Conservation (phyloP, 345 rosid genomes). For the Citrus maxima region DNA sequence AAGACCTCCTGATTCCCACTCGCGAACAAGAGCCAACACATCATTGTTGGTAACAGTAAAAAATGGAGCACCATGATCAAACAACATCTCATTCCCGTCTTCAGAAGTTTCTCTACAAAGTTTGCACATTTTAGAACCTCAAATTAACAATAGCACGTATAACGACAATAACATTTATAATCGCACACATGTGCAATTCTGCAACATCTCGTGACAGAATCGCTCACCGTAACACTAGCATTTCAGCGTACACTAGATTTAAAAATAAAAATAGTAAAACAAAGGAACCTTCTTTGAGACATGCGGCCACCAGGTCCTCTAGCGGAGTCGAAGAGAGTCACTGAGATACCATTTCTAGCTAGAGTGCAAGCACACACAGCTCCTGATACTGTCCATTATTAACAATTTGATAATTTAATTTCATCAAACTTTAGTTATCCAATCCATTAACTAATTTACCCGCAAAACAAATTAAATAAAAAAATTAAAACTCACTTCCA, state of each 20-base stretch:
- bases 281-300: slow-evolving; percentile 77
- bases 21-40: slow-evolving; percentile 50
- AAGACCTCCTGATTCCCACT: slow-evolving; percentile 71
- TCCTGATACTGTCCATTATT: slow-evolving; percentile 55
- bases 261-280: neutral
- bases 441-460: neutral
- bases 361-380: slow-evolving; percentile 83
- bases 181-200: too few species aligned
- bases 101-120: slow-evolving; percentile 51
- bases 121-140: neutral
- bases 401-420: neutral
- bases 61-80: slow-evolving; percentile 89
- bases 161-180: too few species aligned
- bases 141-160: neutral
- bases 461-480: neutral
- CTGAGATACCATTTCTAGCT: slow-evolving; percentile 66
- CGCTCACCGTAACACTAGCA: neutral
- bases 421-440: neutral
- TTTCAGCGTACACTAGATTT: neutral
- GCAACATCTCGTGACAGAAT: too few species aligned
- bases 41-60: slow-evolving; percentile 47
- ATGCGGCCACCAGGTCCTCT: slow-evolving; percentile 89
- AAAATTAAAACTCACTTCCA: slow-evolving; percentile 52
- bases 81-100: slow-evolving; percentile 65
- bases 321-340: slow-evolving; percentile 74